phyloP scores from a whole-genome alignment of 768 basidiomycete species.

The Tremella mesenterica region DNA sequence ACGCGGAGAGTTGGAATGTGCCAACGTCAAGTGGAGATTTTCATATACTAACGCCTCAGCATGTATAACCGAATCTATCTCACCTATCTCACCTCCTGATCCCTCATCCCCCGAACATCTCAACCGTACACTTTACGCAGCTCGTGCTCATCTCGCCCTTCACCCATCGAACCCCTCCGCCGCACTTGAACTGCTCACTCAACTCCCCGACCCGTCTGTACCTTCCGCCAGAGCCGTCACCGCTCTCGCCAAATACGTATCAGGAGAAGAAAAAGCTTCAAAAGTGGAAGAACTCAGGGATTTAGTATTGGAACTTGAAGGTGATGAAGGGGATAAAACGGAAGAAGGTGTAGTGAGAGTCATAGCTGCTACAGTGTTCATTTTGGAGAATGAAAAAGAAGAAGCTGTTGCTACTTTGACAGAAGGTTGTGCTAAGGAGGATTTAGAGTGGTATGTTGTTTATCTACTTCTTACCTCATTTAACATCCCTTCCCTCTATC shows the following conservation, averaged over 20 bases:
- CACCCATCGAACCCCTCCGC: constrained; percentile 16
- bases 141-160: constrained; percentile 41
- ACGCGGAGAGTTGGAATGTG: too few relatives aligned
- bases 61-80: constrained; percentile 39
- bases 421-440: constrained; percentile 57
- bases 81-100: constrained; percentile 18
- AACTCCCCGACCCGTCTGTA: constrained; percentile 15
- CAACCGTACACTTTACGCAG: constrained; percentile 39
- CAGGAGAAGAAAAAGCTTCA: constrained; percentile 46
- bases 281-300: constrained; percentile 76
- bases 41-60: constrained; percentile 16
- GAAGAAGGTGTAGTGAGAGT: constrained; percentile 70
- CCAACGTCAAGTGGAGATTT: neutral
- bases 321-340: constrained; percentile 54
- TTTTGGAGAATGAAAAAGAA: constrained; percentile 72
- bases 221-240: constrained; percentile 50
- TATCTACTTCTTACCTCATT: neutral
- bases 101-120: constrained; percentile 19
- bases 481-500: constrained; percentile 1
- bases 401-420: constrained; percentile 85
- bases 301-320: constrained; percentile 74
- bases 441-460: constrained; percentile 72
- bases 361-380: constrained; percentile 78
- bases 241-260: constrained; percentile 63
- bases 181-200: constrained; percentile 16